phyloP scores from a whole-genome alignment of 2,329 filamentous ascomycete genomes.

The Calonectria naviculata region DNA sequence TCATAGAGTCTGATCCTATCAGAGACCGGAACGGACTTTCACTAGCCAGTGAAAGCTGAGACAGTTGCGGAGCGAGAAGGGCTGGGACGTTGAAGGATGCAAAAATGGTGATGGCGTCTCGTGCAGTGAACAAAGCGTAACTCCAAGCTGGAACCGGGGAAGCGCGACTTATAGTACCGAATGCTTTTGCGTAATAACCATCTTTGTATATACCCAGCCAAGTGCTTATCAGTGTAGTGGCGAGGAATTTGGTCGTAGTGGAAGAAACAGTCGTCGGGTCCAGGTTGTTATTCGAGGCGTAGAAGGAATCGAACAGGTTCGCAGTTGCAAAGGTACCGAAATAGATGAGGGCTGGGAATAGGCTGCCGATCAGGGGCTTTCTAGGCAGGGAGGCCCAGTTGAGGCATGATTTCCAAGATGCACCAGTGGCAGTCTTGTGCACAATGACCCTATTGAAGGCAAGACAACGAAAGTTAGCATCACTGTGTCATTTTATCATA shows the following conservation, averaged over 20 bases:
- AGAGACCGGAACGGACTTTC: constrained; percentile 30
- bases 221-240: constrained; percentile 36
- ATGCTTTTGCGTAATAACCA: constrained; percentile 32
- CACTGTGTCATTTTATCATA: background rate
- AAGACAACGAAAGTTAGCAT: constrained; percentile 2
- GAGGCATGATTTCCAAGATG: constrained; percentile 34
- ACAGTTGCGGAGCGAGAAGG: constrained; percentile 35
- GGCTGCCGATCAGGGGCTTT: constrained; percentile 31
- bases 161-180: constrained; percentile 16
- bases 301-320: constrained; percentile 39
- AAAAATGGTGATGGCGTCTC: constrained; percentile 38
- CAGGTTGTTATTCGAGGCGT: constrained; percentile 30
- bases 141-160: constrained; percentile 33
- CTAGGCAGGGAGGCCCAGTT: constrained; percentile 35
- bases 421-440: constrained; percentile 36
- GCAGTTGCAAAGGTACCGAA: constrained; percentile 41
- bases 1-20: constrained; percentile 34
- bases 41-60: constrained; percentile 31
- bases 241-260: constrained; percentile 36
- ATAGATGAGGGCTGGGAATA: constrained; percentile 40
- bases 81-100: constrained; percentile 40
- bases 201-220: constrained; percentile 37
- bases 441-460: constrained; percentile 30
- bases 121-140: constrained; percentile 34
- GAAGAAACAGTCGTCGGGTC: constrained; percentile 33